Conservation (phyloP, 148 eudicot species). For the Hydrangea macrophylla region DNA sequence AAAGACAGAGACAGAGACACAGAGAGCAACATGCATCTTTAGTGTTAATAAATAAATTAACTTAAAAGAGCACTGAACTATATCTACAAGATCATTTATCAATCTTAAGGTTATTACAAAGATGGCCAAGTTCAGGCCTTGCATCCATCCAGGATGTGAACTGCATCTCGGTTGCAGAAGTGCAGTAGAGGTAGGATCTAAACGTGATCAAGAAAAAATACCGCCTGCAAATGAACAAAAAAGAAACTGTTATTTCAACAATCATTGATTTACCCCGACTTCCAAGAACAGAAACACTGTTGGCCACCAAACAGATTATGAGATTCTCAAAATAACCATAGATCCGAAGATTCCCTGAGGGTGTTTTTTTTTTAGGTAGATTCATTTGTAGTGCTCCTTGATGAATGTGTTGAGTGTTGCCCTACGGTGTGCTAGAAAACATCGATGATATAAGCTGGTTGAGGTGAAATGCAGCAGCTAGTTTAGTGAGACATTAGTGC, state of each 20-base stretch:
- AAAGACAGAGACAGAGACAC: no score
- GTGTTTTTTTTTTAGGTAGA: no score
- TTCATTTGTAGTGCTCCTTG: no score
- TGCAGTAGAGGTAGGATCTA: conserved; percentile 80
- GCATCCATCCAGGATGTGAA: conserved; percentile 77
- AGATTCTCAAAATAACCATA: no score
- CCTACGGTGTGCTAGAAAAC: background rate
- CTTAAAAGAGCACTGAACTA: background rate
- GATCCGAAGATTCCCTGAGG: no score
- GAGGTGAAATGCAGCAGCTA: background rate
- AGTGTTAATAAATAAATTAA: conserved; percentile 3
- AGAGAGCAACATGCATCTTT: no score
- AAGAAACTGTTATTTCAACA: background rate
- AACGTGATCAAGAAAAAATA: conserved; percentile 81
- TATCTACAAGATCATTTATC: conserved; percentile 42
- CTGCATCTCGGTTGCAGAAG: conserved; percentile 41
- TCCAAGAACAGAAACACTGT: background rate
- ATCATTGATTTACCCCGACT: background rate
- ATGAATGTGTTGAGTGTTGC: no score
- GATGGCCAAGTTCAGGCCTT: conserved; percentile 90
- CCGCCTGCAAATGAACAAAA: conserved; percentile 57
- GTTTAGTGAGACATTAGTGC: background rate
- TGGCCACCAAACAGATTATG: no score
- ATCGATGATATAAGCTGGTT: background rate
- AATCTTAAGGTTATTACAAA: conserved; percentile 77